phyloP scores from a whole-genome alignment of 2,329 filamentous ascomycete species.

The Huntiella savannae region DNA sequence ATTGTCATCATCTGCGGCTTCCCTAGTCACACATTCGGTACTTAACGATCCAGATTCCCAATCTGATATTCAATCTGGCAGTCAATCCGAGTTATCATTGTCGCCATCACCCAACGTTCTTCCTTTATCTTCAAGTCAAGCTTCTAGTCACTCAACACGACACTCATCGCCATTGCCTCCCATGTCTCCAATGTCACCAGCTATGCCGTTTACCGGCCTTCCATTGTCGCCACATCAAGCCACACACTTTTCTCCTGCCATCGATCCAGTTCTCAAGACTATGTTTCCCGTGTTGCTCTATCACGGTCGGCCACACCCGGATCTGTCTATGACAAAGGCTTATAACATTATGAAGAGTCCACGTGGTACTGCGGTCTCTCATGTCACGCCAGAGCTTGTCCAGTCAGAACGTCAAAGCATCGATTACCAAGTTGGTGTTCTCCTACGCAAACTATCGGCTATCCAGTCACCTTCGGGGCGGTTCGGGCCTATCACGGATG shows the following conservation, averaged over 20 bases:
- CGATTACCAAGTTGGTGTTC: conserved; percentile 28
- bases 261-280: conserved; percentile 5
- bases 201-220: background rate
- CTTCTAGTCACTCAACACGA: background rate
- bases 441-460: conserved; percentile 26
- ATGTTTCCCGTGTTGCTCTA: conserved; percentile 10
- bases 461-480: conserved; percentile 26
- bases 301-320: conserved; percentile 6
- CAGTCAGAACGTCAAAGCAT: conserved; percentile 20
- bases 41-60: too few species aligned
- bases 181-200: background rate
- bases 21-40: too few species aligned
- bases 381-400: conserved; percentile 19
- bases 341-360: conserved; percentile 26
- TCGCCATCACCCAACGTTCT: background rate
- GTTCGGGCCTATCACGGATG: conserved; percentile 24
- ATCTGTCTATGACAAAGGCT: conserved; percentile 16
- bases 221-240: background rate
- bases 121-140: background rate
- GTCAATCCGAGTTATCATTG: background rate
- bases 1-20: too few species aligned
- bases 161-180: background rate
- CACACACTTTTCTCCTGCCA: background rate
- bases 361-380: conserved; percentile 21
- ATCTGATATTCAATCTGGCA: too few species aligned